Evolutionary conservation across 768 basidiomycete genomes (phyloP).

Genomic region (Kwoniella shandongensis): DNA sequence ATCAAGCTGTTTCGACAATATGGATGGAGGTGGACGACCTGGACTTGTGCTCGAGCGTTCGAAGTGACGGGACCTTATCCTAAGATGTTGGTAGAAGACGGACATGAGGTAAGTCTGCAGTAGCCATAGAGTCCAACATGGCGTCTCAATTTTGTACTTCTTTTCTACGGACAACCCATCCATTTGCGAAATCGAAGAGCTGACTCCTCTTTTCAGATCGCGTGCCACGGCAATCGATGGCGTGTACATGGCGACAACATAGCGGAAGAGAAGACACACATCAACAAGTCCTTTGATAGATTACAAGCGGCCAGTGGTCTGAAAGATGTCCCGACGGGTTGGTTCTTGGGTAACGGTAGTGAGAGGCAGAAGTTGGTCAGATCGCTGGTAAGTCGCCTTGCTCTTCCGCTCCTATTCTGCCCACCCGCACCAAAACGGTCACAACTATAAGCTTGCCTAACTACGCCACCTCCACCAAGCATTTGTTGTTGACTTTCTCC

Average conservation of each 20-base stretch:
- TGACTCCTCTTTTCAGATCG: conserved; percentile 13
- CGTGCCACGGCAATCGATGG: conserved; percentile 45
- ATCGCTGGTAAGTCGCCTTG: conserved; percentile 18
- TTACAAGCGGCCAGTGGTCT: conserved; percentile 35
- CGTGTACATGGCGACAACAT: conserved; percentile 20
- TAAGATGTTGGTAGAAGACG: conserved; percentile 29
- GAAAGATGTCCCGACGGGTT: conserved; percentile 34
- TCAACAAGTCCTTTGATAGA: conserved; percentile 37
- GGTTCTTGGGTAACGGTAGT: conserved; percentile 28
- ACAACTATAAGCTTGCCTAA: no score
- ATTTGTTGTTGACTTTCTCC: no score
- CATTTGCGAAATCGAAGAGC: no score
- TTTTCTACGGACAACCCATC: no score
- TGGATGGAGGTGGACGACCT: conserved; percentile 36
- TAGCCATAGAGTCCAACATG: no score
- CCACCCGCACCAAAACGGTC: neutral
- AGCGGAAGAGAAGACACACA: conserved; percentile 26
- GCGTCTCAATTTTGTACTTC: no score
- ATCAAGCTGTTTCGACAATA: conserved; percentile 33
- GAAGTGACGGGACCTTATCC: conserved; percentile 29
- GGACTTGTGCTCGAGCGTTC: conserved; percentile 30
- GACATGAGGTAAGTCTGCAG: conserved; percentile 27
- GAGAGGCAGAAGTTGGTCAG: conserved; percentile 21
- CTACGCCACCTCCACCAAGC: no score
- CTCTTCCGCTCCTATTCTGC: neutral